These are phyloP conservation scores for Neofusicoccum laricinum DNA, from an alignment of 2,329 filamentous ascomycete genomes.

Conservation along the genomic window DNA sequence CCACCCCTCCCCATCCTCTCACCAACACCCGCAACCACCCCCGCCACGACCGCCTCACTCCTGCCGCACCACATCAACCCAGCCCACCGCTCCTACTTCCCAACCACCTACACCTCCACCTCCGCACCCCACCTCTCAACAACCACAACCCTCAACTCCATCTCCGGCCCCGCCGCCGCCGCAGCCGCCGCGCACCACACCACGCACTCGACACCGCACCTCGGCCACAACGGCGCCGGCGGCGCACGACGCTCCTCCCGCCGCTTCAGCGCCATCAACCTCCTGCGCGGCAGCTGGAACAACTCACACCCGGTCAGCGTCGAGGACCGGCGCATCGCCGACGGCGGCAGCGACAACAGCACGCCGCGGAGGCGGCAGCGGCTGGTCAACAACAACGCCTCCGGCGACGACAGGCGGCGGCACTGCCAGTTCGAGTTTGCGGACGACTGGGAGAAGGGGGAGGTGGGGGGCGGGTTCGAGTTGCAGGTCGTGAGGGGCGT, in stretches of 20 bases:
- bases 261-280: conserved; percentile 11
- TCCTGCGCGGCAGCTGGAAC: conserved; percentile 11
- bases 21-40: not conserved
- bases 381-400: too few species aligned
- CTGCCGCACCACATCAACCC: conserved; percentile 7
- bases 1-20: conserved; percentile 22
- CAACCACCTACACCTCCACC: conserved; percentile 14
- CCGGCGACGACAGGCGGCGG: too few species aligned
- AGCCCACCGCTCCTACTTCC: conserved; percentile 14
- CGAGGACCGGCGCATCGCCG: conserved; percentile 19
- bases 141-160: not conserved
- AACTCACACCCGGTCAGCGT: not conserved
- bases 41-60: conserved; percentile 20
- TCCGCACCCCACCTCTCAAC: conserved; percentile 16
- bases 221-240: not conserved
- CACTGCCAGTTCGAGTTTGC: conserved; percentile 16
- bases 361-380: too few species aligned
- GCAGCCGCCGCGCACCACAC: not conserved
- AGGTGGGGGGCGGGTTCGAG: conserved; percentile 20
- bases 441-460: not conserved
- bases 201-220: not conserved
- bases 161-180: not conserved
- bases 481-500: conserved; percentile 22
- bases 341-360: not conserved
- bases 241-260: not conserved